Evolutionary conservation across 768 basidiomycete species (phyloP), one percentile per base, ranked within the genome.

Genomic region (Boletus insuetus): DNA sequence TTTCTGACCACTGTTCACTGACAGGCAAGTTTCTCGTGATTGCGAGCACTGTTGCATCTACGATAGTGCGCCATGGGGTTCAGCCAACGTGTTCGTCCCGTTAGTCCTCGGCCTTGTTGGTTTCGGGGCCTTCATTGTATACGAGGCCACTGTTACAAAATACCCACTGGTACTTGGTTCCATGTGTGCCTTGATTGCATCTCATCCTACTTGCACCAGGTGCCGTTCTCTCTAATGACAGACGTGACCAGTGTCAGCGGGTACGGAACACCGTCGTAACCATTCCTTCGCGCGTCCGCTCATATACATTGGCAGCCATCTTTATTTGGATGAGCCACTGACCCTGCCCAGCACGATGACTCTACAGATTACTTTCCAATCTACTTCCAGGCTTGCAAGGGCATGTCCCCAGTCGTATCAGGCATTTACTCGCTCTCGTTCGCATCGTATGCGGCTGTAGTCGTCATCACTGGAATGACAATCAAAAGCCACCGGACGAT

Each of bases 1-100:
- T n/a, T 7, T 19, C 44, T 58, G 3, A 39, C 20, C 10, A 7
- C 3, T 12, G 26, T 37, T 38, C 16, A 0, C 7, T 34, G 32
- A 26, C 44, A 77, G 80, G 80, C n/a, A 79, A 78, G 49, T 34
- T 72, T 1, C 53, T 80, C 16, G 60, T 80, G n/a, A 71, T 79
- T 35, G 61, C 67, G 4, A 66, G 71, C 9, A 70, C 77, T 1
- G 63, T 64, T 12, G 55, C 69, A 6, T 59, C 54, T n/a, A 72
- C 76, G 35, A 66, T 81, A 41, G 79, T 0, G 77, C 73, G 51
- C 42, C 75, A 1, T 83, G 82, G 81, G 56, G 53, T 2, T 75
- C 74, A 0, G 64, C 58, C 16, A 56, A 58, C 2, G 72, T 81
- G 8, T 64, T 82, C 26, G 67, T 69, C 2, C 79, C 80, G 0